Conservation (phyloP, 2,329 filamentous ascomycete species). For the Calcarisporium arbuscula region DNA sequence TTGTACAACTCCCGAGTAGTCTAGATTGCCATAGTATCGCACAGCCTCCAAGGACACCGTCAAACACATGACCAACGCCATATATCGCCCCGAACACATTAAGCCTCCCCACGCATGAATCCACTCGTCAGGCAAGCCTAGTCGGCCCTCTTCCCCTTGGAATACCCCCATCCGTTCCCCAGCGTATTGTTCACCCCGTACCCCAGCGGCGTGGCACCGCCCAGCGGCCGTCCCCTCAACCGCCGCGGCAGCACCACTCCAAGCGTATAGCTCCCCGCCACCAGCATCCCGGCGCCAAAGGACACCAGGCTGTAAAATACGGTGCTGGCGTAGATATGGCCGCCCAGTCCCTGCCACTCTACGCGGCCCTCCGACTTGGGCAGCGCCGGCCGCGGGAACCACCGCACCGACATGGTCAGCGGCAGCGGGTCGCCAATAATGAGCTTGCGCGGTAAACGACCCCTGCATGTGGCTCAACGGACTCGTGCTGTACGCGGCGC, state of each 20-base stretch:
- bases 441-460: conserved; percentile 53
- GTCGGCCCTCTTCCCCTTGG: conserved; percentile 49
- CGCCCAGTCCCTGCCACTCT: conserved; percentile 59
- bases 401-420: conserved; percentile 72
- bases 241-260: conserved; percentile 52
- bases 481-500: conserved; percentile 78
- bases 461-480: conserved; percentile 56
- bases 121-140: no score
- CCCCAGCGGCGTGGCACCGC: conserved; percentile 52
- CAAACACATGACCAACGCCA: no score
- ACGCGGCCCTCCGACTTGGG: conserved; percentile 61
- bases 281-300: conserved; percentile 48
- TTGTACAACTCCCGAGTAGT: no score
- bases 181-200: conserved; percentile 43
- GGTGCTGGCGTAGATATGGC: conserved; percentile 57
- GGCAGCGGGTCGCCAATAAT: conserved; percentile 84
- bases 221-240: conserved; percentile 42
- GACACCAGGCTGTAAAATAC: conserved; percentile 56
- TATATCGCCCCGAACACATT: no score
- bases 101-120: no score
- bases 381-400: conserved; percentile 72
- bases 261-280: conserved; percentile 53
- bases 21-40: no score
- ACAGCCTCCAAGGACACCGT: no score
- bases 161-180: conserved; percentile 55